These are phyloP conservation scores for Phoma sp. DNA, from an alignment of 2,329 filamentous ascomycete genomes.

Conservation along the genomic window DNA sequence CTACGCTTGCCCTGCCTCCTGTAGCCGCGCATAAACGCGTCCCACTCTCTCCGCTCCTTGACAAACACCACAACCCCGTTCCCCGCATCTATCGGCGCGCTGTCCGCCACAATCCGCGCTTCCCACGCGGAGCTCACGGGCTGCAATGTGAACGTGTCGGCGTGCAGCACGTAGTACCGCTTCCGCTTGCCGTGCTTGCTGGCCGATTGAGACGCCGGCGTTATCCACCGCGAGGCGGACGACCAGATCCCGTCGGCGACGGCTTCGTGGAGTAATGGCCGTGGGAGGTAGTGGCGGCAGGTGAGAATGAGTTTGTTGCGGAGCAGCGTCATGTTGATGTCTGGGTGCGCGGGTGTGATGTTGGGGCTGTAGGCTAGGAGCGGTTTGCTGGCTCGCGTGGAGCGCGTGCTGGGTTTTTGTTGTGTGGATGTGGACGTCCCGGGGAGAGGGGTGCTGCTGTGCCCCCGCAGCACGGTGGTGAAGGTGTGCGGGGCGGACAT, in stretches of 20 bases:
- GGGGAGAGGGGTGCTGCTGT: slow-evolving; percentile 9
- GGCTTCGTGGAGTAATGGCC: slow-evolving; percentile 25
- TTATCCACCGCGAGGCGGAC: slow-evolving; percentile 32
- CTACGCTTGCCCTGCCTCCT: slow-evolving; percentile 28
- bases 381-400: slow-evolving; percentile 28
- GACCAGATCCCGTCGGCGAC: slow-evolving; percentile 35
- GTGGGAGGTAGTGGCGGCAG: slow-evolving; percentile 29
- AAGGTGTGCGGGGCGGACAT: slow-evolving; percentile 28
- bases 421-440: no score
- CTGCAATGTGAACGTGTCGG: slow-evolving; percentile 25
- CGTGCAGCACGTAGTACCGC: slow-evolving; percentile 33
- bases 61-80: slow-evolving; percentile 35
- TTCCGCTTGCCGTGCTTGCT: slow-evolving; percentile 28
- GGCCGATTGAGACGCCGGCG: slow-evolving; percentile 21
- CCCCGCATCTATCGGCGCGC: slow-evolving; percentile 32
- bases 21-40: slow-evolving; percentile 32
- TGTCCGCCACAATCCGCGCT: slow-evolving; percentile 28
- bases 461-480: slow-evolving; percentile 27
- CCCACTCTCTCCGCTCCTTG: slow-evolving; percentile 32
- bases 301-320: slow-evolving; percentile 36
- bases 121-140: slow-evolving; percentile 29
- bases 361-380: slow-evolving; percentile 32
- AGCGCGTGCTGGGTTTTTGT: slow-evolving; percentile 26
- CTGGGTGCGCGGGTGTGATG: slow-evolving; percentile 29
- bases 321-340: slow-evolving; percentile 34